Evolutionary conservation across 257 asterid genomes (phyloP).

Genomic region (Lantana camara): DNA sequence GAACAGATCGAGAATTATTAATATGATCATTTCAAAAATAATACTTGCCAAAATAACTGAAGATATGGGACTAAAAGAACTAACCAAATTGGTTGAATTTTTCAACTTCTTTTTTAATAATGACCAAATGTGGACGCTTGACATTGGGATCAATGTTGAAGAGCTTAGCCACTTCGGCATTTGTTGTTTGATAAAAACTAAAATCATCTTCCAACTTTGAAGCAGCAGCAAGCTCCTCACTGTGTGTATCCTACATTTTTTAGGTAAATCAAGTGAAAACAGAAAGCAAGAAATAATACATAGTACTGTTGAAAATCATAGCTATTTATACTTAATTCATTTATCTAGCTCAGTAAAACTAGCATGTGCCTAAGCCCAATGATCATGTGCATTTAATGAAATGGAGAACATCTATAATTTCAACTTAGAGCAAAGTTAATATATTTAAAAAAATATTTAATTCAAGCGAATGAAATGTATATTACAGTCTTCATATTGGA

Average conservation of each 20-base stretch:
- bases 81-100: slow-evolving; percentile 60
- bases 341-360: background rate
- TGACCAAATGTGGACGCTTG: slow-evolving; percentile 70
- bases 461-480: too few relatives aligned
- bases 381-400: too few relatives aligned
- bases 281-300: background rate
- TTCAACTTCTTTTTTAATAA: slow-evolving; percentile 76
- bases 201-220: slow-evolving; percentile 75
- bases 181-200: slow-evolving; percentile 70
- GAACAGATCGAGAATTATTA: slow-evolving; percentile 16
- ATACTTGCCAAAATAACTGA: background rate
- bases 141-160: slow-evolving; percentile 59
- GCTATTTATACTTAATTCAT: background rate
- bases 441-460: too few relatives aligned
- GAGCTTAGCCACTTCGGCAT: slow-evolving; percentile 72
- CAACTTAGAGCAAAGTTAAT: too few relatives aligned
- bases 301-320: background rate
- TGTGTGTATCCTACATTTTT: slow-evolving; percentile 62
- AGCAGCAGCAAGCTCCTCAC: slow-evolving; percentile 76
- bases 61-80: slow-evolving; percentile 28
- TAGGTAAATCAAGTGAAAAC: slow-evolving; percentile 10
- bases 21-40: background rate
- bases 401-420: too few relatives aligned
- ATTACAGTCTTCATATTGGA: too few relatives aligned
- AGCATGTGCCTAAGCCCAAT: too few relatives aligned